Evolutionary conservation across 2,329 filamentous ascomycete genomes (phyloP), one percentile per base, ranked within the genome.

Genomic region (Phyllosticta citriasiana): DNA sequence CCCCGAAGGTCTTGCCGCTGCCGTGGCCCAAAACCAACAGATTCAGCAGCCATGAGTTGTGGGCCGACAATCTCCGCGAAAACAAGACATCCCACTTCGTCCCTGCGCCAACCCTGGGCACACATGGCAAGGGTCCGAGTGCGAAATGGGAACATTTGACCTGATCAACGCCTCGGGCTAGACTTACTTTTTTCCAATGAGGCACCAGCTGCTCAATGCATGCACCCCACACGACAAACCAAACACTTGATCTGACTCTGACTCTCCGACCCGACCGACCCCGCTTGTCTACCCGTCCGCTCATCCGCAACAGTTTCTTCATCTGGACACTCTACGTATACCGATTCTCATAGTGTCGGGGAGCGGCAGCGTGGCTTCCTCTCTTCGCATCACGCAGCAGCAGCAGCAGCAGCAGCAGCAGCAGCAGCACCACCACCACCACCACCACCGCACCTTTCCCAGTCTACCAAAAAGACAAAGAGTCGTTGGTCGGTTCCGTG

Each of bases 1-100:
- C 50, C 79, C 79, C 7, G 79, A 81, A 68, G 77, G 77, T 35
- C 70, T 77, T 64, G 78, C 77, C 24, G 68, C 79, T 56, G 77
- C 78, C 9, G 73, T 76, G 65, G 76, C 77, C 65, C 78, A 80
- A 69, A 79, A 79, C 62, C 74, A 75, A 63, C 61, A 73, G 35
- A 73, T 74, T 65, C 72, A 72, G 62, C 71, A 70, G 24, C 70
- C 72, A 60, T 74, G 68, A 73, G 53, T 16, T 40, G 33, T 40
- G 33, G 33, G 9, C 33, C 33, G 14, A 40, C 33, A 40, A 40
- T 40, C 33, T 40, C 33, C 33, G 33, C 33, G 5, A 40, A 40
- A 40, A 40, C 5, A 40, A 40, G 14, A 40, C 9, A 40, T 40
- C 33, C 33, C 33, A 40, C 33, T 40, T 12, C 4, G 33, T 40